Base-by-base conservation (phyloP, 768 basidiomycete species). In the Termitomyces sp. region DNA sequence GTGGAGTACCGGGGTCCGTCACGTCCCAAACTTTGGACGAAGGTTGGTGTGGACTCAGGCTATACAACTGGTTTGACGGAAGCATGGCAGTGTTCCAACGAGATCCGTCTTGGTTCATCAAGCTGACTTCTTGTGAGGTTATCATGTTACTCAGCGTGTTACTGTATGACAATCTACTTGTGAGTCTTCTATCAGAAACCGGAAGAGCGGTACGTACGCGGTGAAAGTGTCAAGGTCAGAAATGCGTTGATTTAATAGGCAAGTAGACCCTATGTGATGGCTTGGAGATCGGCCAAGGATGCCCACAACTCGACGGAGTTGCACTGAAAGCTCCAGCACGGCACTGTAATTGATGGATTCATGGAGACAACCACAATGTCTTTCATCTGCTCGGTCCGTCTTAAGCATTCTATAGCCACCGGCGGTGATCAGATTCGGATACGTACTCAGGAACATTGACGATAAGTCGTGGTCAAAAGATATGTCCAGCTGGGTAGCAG, bases 251-350 rank as follows among this genome's bases (percentile, higher is more conserved):
- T 75, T 73, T 18, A 80, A 66, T 28, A 68, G 63, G 63, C 80
- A 81, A 50, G 64, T 70, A 0, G 71, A 69, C 24, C 76, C 77
- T 49, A 75, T 65, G 38, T 73, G 75, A 67, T 80, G 78, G 55
- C 67, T 74, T 13, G 80, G 66, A 16, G 81, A 82, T 44, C 76
- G 81, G 12, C 78, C 74, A 44, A 89, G 79, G 42, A 82, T 73
- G 56, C 85, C 78, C 12, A 83, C 80, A 12, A 85, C 86, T 65
- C 80, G 84, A 24, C 86, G 79, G 22, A 90, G 78, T 55, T 85
- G 78, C 35, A 88, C 73, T 2, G 86, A 88, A n/a, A 90, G 74
- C 65, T 90, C 87, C 12, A 89, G 78, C 22, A 87, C 75, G n/a
- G 79, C 80, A 58, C 75, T 82, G 67, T 89, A 88, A 65, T 74